These are phyloP conservation scores for Lipomyces sp. DNA, from an alignment of 805 yeast species.

Conservation along the genomic window DNA sequence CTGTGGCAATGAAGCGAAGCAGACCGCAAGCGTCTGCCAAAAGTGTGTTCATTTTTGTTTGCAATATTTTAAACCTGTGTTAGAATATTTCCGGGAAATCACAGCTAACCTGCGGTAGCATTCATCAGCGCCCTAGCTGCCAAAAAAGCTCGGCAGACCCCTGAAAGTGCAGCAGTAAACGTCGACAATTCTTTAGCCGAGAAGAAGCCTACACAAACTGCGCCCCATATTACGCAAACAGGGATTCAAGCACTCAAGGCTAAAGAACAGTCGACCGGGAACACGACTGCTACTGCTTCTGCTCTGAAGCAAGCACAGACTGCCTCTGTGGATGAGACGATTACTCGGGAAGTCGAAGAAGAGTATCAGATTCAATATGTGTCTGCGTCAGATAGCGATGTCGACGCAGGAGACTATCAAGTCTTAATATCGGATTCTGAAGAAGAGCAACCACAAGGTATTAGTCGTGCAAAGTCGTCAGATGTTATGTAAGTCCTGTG, in stretches of 20 bases:
- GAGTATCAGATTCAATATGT: conserved; percentile 11
- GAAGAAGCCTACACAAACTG: neutral
- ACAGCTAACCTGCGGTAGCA: conserved; percentile 13
- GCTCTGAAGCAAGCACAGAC: neutral
- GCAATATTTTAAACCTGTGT: neutral
- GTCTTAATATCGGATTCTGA: conserved; percentile 15
- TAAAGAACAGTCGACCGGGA: neutral
- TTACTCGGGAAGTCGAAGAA: neutral
- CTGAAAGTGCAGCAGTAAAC: neutral
- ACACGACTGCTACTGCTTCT: neutral
- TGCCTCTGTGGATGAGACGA: neutral
- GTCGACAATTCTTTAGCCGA: neutral
- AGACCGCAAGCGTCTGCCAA: conserved; percentile 18
- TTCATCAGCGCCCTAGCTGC: conserved; percentile 18
- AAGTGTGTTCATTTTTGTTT: conserved; percentile 11
- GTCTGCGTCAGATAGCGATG: conserved; percentile 8
- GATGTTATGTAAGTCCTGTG: neutral
- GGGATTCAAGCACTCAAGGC: neutral
- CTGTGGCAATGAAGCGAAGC: conserved; percentile 6
- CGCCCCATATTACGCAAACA: neutral
- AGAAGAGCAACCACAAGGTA: conserved; percentile 11
- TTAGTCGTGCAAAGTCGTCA: neutral
- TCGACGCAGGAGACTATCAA: neutral
- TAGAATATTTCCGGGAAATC: neutral
- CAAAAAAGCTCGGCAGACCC: conserved; percentile 1